These are phyloP conservation scores for Rhizophagus prolifer DNA, from an alignment of 192 early-diverging fungal species.

Conservation along the genomic window DNA sequence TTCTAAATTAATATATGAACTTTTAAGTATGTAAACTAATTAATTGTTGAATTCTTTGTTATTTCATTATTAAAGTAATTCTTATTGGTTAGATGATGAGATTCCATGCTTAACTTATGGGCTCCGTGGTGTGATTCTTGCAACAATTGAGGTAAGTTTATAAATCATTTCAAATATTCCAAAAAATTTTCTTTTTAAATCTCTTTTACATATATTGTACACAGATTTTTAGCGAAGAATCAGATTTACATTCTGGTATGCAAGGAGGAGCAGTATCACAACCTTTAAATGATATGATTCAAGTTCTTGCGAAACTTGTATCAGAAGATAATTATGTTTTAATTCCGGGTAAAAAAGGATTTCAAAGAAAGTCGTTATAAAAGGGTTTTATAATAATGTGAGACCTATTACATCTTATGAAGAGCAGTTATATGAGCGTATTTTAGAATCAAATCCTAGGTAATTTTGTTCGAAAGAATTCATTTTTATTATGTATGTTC, in stretches of 20 bases:
- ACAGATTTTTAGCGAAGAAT: slow-evolving; percentile 41
- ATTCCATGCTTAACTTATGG: slow-evolving; percentile 79
- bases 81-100: slow-evolving; percentile 79
- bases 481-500: neutral
- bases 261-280: slow-evolving; percentile 74
- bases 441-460: slow-evolving; percentile 45
- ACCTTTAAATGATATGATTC: slow-evolving; percentile 68
- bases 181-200: too few relatives aligned
- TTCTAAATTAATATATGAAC: neutral
- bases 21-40: neutral
- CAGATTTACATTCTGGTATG: slow-evolving; percentile 77
- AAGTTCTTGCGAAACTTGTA: slow-evolving; percentile 56
- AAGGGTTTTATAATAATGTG: slow-evolving; percentile 67
- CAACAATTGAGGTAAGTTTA: slow-evolving; percentile 52
- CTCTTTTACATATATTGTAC: too few relatives aligned
- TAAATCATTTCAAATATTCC: slow-evolving; percentile 9
- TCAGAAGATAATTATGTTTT: slow-evolving; percentile 56
- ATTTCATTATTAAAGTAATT: slow-evolving; percentile 54
- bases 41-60: slow-evolving; percentile 20
- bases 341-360: slow-evolving; percentile 56
- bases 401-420: slow-evolving; percentile 53
- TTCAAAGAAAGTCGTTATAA: neutral
- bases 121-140: slow-evolving; percentile 71
- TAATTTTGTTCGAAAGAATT: neutral
- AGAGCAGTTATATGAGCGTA: slow-evolving; percentile 58